Conservation (phyloP, 1,284 basidiomycete species). For the Puccinia polysora region DNA sequence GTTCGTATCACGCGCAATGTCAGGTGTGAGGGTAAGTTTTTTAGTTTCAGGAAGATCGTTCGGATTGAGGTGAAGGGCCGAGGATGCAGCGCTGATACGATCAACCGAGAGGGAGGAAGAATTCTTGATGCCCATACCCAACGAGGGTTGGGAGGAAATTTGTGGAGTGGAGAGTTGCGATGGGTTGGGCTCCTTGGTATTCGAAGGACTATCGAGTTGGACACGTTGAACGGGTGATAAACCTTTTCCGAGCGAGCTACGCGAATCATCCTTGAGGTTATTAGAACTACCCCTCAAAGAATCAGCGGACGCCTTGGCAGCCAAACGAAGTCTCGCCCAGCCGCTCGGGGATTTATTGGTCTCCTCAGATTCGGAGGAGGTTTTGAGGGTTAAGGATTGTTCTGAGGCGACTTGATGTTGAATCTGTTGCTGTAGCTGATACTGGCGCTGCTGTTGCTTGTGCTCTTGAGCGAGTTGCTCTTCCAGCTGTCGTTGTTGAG, state of each 20-base stretch:
- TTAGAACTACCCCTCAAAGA: constrained; percentile 21
- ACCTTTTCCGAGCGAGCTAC: constrained; percentile 40
- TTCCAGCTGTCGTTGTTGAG: constrained; percentile 47
- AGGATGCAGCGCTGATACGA: background rate
- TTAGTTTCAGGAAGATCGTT: constrained; percentile 32
- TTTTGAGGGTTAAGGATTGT: constrained; percentile 47
- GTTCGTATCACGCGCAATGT: constrained; percentile 31
- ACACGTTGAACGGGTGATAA: constrained; percentile 33
- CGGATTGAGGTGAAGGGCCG: constrained; percentile 20
- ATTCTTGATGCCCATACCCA: background rate
- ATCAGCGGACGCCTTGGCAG: constrained; percentile 43
- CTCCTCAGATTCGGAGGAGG: constrained; percentile 7
- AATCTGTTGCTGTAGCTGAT: constrained; percentile 51
- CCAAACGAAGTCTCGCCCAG: constrained; percentile 41
- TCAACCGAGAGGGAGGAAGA: background rate
- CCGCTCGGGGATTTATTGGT: constrained; percentile 15
- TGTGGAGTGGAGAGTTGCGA: background rate
- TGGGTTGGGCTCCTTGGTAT: background rate
- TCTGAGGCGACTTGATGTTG: constrained; percentile 50
- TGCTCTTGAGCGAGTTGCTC: constrained; percentile 42
- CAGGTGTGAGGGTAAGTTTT: constrained; percentile 40
- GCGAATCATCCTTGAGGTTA: constrained; percentile 39
- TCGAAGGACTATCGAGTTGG: constrained; percentile 18
- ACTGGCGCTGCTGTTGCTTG: constrained; percentile 48
- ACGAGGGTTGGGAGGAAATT: background rate